Evolutionary conservation across 1,284 basidiomycete genomes (phyloP).

Genomic region (Papiliotrema flavescens): DNA sequence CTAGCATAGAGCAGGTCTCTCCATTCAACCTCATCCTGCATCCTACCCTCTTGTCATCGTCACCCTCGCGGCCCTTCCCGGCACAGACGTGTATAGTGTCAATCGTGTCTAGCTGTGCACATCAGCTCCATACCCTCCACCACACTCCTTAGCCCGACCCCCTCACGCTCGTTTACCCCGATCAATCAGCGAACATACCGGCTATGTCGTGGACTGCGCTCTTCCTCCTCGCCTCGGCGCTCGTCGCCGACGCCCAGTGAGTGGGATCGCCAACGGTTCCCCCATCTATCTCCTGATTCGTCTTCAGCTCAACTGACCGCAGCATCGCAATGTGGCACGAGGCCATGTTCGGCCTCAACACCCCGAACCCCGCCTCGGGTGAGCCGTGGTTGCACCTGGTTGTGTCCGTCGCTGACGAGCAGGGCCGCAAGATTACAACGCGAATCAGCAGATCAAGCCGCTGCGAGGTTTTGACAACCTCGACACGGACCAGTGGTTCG

Average conservation of each 20-base stretch:
- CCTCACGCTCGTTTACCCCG: neutral
- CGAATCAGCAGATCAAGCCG: constrained; percentile 16
- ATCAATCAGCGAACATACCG: neutral
- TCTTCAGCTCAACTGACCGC: neutral
- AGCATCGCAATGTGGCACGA: constrained; percentile 17
- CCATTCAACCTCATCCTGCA: no score
- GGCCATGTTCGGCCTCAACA: constrained; percentile 18
- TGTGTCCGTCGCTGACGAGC: neutral
- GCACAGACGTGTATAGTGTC: neutral
- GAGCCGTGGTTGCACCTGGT: neutral
- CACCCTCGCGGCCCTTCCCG: no score
- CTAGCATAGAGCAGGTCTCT: no score
- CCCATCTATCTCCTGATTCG: neutral
- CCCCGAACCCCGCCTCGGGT: constrained; percentile 6
- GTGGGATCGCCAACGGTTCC: neutral
- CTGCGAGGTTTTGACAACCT: constrained; percentile 8
- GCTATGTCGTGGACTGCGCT: neutral
- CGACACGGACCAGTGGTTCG: constrained; percentile 17
- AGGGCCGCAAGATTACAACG: constrained; percentile 10
- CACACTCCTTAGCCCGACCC: neutral
- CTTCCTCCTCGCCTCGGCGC: neutral
- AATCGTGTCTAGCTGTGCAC: neutral
- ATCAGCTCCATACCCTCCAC: neutral
- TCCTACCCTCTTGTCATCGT: no score
- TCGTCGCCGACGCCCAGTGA: neutral